Evolutionary conservation across 139 green algal genomes (phyloP), one percentile per base, ranked within the genome.

Genomic region (Limnomonas spitsbergensis): DNA sequence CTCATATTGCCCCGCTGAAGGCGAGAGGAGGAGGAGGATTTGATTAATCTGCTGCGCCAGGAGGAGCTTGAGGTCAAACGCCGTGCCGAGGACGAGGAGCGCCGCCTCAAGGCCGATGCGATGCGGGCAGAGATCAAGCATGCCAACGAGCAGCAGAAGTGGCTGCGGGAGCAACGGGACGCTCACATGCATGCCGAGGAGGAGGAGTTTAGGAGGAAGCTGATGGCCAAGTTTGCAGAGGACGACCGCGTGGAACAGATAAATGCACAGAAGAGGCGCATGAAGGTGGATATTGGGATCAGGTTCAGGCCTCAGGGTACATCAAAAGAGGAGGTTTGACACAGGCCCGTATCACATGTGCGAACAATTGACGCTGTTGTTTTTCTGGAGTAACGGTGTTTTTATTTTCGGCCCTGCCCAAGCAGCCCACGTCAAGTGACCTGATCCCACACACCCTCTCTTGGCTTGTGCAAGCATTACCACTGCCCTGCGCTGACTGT

Each of bases 181-280:
- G 85, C 77, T 2, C 70, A 73, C 4, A 80, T 90, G 80, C 72
- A 76, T 14, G 78, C 68, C 26, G 88, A 93, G 61, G 91, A 96
- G 85, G 90, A 93, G 76, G 81, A 77, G 31, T 93, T 95, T 80
- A 69, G 86, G 36, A 54, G 74, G 56, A 38, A 80, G 66, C 91
- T 94, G 86, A 81, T 97, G 83, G 89, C 89, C 56, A 89, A 91
- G 53, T 90, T 95, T 78, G 91, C 89, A 9, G 91, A 95, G 83
- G 88, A 96, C 77, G 93, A 97, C 72, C 83, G 89, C 7, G 47
- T 97, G 37, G 92, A 97, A 81, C 92, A 96, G 87, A 83, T 97
- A 71, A 95, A 94, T 53, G 90, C 91, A 36, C 90, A 95, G 87
- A 82, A 84, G 56, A 82, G 90, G 40, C 87, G 93, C 7, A 82